Evolutionary conservation across 2,329 filamentous ascomycete genomes (phyloP).

Genomic region (Calonectria leucothoes): DNA sequence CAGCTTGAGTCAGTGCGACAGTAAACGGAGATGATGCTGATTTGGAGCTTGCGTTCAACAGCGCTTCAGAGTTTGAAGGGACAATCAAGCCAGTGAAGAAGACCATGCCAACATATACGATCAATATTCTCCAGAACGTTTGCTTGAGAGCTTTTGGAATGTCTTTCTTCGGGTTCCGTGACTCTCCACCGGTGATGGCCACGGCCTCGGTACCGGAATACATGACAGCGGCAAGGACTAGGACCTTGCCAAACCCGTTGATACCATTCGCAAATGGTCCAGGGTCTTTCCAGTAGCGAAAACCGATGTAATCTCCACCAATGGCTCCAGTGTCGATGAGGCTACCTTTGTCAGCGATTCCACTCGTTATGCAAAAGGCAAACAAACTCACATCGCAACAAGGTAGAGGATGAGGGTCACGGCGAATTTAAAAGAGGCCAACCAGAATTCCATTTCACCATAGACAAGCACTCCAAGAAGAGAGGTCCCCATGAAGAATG

Average conservation of each 20-base stretch:
- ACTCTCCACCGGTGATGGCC: constrained; percentile 13
- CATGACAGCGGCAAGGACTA: constrained; percentile 25
- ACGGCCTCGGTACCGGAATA: constrained; percentile 26
- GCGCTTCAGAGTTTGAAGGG: constrained; percentile 4
- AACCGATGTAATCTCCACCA: constrained; percentile 12
- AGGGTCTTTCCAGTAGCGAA: constrained; percentile 14
- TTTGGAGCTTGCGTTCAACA: constrained; percentile 5
- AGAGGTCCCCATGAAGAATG: constrained; percentile 24
- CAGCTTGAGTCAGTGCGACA: constrained; percentile 9
- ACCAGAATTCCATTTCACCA: constrained; percentile 29
- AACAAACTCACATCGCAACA: constrained; percentile 8
- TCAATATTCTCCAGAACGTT: constrained; percentile 16
- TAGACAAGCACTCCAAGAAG: constrained; percentile 27
- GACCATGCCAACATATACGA: constrained; percentile 12
- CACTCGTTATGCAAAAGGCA: too few species aligned
- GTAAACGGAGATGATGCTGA: constrained; percentile 16
- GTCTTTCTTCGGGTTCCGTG: constrained; percentile 17
- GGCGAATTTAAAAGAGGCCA: constrained; percentile 14
- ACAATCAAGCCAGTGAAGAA: constrained; percentile 17
- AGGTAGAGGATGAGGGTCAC: constrained; percentile 5
- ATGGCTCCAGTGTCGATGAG: constrained; percentile 14
- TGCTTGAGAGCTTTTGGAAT: constrained; percentile 14
- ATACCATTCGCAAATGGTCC: constrained; percentile 20
- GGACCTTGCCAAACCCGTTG: constrained; percentile 25
- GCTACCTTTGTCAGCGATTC: background rate